Evolutionary conservation across 805 yeast species (phyloP).

Genomic region (Groenewaldozyma salmanticensis): DNA sequence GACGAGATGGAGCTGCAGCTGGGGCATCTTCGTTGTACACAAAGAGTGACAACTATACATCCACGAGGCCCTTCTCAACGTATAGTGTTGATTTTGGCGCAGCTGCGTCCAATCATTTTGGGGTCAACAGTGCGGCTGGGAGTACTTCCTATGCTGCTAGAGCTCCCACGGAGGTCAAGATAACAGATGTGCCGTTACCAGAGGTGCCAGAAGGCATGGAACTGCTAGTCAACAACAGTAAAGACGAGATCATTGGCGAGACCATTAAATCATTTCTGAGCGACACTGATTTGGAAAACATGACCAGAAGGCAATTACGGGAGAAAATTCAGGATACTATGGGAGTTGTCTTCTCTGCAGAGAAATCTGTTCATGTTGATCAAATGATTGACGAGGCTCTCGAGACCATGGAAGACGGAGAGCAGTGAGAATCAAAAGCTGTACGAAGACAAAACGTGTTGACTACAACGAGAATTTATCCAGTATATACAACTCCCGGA

Average conservation of each 20-base stretch:
- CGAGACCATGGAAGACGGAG: conserved; percentile 16
- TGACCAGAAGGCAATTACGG: conserved; percentile 29
- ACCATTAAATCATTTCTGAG: conserved; percentile 25
- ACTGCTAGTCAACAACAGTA: conserved; percentile 9
- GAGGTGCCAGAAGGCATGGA: not conserved
- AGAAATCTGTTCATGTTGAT: conserved; percentile 24
- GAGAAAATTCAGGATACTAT: conserved; percentile 28
- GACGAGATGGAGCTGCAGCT: not conserved
- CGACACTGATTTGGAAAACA: conserved; percentile 26
- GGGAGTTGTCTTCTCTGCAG: conserved; percentile 25
- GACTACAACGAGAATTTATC: too few species aligned
- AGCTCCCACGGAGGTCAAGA: conserved; percentile 7
- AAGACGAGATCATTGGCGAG: conserved; percentile 20
- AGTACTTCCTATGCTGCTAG: conserved; percentile 8
- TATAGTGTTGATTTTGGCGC: conserved; percentile 9
- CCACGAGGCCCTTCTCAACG: conserved; percentile 11
- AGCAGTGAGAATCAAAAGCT: too few species aligned
- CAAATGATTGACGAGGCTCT: conserved; percentile 28
- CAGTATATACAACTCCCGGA: too few species aligned
- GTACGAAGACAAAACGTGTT: too few species aligned
- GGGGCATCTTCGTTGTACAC: conserved; percentile 11
- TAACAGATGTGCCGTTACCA: conserved; percentile 1
- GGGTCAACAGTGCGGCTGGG: conserved; percentile 2
- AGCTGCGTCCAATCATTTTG: conserved; percentile 1
- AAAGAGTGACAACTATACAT: conserved; percentile 4